Conservation (phyloP, 2,329 filamentous ascomycete species). For the Ceratocystiopsis minuta region DNA sequence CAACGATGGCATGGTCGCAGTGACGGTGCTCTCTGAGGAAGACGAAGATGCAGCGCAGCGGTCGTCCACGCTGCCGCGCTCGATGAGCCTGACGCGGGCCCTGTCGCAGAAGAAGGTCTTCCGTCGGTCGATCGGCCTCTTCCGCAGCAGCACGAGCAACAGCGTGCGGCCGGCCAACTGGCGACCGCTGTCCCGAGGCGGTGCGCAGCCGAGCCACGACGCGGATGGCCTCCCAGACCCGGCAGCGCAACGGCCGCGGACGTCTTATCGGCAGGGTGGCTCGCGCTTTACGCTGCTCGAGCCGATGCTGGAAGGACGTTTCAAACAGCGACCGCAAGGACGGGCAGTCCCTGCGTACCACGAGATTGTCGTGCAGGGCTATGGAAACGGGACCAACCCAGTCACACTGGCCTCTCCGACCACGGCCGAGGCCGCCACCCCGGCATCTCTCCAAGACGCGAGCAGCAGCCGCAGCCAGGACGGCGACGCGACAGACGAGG, state of each 20-base stretch:
- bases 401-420: not conserved
- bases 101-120: slow-evolving; percentile 15
- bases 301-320: not conserved
- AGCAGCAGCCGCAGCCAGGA: not conserved
- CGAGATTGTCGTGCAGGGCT: slow-evolving; percentile 34
- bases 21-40: slow-evolving; percentile 1
- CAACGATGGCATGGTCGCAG: not conserved
- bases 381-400: slow-evolving; percentile 32
- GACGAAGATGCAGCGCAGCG: too few species aligned
- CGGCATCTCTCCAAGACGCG: too few species aligned
- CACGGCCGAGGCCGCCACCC: not conserved
- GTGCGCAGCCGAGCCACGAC: too few species aligned
- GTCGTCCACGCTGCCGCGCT: slow-evolving; percentile 5
- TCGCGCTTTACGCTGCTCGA: not conserved
- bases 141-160: slow-evolving; percentile 9
- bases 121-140: slow-evolving; percentile 18
- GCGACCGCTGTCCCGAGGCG: too few species aligned
- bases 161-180: not conserved
- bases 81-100: slow-evolving; percentile 15
- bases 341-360: slow-evolving; percentile 17
- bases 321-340: slow-evolving; percentile 1
- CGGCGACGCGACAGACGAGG: not conserved
- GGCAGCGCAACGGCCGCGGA: too few species aligned
- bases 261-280: too few species aligned
- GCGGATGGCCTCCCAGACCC: too few species aligned